Evolutionary conservation across 148 eudicot genomes (phyloP).

Genomic region (Rhododendron ferrugineum): DNA sequence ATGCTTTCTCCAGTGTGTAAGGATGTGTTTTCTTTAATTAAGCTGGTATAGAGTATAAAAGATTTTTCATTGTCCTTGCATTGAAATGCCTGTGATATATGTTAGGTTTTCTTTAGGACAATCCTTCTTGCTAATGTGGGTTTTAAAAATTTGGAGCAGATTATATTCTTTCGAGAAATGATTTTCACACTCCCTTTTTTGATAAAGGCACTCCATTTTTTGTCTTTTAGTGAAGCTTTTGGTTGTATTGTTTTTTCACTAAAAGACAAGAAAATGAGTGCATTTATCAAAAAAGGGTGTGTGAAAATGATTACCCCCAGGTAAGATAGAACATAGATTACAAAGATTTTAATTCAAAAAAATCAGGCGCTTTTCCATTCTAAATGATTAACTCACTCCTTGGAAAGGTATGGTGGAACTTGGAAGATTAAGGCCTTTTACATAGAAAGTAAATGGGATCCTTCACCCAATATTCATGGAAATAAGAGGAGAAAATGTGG

Average conservation of each 20-base stretch:
- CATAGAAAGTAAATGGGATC: neutral
- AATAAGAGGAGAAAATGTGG: neutral
- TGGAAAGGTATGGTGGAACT: neutral
- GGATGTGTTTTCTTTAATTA: neutral
- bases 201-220: no score
- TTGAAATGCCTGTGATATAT: neutral
- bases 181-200: no score
- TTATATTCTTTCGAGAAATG: neutral
- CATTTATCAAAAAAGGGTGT: no score
- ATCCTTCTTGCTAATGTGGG: neutral
- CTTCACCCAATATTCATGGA: neutral
- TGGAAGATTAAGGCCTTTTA: neutral
- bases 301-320: no score
- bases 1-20: neutral
- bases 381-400: neutral
- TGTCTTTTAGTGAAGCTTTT: no score
- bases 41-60: neutral
- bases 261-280: no score
- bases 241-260: no score
- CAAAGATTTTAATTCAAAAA: no score
- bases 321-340: no score
- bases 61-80: neutral
- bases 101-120: neutral
- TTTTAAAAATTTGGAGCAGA: neutral
- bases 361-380: neutral